phyloP scores from a whole-genome alignment of 2,329 filamentous ascomycete species.

The Metarhizium rileyi region DNA sequence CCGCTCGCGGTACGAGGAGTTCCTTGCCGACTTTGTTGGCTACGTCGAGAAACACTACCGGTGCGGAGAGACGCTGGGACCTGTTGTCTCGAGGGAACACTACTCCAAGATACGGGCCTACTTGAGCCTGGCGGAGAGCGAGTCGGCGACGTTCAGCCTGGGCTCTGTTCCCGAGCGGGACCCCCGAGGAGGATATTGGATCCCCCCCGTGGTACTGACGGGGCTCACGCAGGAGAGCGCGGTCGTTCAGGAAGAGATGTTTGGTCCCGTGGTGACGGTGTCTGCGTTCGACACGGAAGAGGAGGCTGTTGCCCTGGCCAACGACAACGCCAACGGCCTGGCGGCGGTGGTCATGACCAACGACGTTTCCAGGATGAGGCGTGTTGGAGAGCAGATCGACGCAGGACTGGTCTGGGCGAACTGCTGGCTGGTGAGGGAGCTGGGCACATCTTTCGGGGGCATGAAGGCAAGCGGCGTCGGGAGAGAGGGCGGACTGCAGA shows the following conservation, averaged over 20 bases:
- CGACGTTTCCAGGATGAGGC: slow-evolving; percentile 39
- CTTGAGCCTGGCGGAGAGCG: background rate
- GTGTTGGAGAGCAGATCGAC: slow-evolving; percentile 45
- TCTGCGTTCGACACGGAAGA: slow-evolving; percentile 30
- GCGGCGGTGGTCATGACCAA: slow-evolving; percentile 52
- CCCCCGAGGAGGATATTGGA: background rate
- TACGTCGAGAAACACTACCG: slow-evolving; percentile 10
- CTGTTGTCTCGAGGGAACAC: background rate
- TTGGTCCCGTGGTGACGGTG: slow-evolving; percentile 34
- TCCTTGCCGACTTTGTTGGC: background rate
- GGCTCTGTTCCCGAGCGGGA: background rate
- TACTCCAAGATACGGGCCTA: background rate
- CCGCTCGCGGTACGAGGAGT: background rate
- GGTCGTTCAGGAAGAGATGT: slow-evolving; percentile 34
- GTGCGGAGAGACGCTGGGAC: background rate
- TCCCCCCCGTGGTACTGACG: background rate
- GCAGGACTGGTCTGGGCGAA: slow-evolving; percentile 48
- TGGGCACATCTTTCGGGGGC: slow-evolving; percentile 33
- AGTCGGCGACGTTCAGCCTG: background rate
- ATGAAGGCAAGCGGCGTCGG: slow-evolving; percentile 38
- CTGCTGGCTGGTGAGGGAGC: slow-evolving; percentile 32
- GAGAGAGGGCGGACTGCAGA: slow-evolving; percentile 32
- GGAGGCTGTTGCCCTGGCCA: slow-evolving; percentile 32
- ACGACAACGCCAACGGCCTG: slow-evolving; percentile 49
- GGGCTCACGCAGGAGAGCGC: background rate